phyloP scores from a whole-genome alignment of 2,329 filamentous ascomycete species.

The Exophiala dermatitidis region DNA sequence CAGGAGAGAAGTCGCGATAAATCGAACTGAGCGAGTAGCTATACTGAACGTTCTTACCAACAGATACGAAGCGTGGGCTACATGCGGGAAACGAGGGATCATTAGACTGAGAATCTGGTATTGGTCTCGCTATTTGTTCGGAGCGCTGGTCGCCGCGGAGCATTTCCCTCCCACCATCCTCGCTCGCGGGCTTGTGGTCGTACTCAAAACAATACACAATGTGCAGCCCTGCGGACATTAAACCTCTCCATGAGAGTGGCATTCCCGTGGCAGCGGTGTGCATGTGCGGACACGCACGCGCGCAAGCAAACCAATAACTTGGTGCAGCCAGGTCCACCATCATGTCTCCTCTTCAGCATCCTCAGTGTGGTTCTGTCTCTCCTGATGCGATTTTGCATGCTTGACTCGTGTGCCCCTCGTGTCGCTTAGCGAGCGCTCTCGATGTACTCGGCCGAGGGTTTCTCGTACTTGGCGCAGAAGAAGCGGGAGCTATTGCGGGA shows the following conservation, averaged over 20 bases:
- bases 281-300: background rate
- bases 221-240: too few species aligned
- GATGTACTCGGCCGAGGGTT: conserved; percentile 29
- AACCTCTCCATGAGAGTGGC: too few species aligned
- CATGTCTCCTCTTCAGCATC: background rate
- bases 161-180: background rate
- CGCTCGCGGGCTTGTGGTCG: background rate
- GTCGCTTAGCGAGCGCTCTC: conserved; percentile 16
- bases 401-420: background rate
- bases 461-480: conserved; percentile 50
- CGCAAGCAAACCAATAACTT: background rate
- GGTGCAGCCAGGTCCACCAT: background rate
- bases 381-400: background rate
- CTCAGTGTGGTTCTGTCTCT: background rate
- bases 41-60: too few species aligned
- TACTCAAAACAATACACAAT: background rate
- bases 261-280: background rate
- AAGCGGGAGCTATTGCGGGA: conserved; percentile 68
- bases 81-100: background rate
- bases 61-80: too few species aligned
- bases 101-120: background rate
- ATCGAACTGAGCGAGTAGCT: too few species aligned
- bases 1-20: too few species aligned
- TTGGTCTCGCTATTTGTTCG: background rate
- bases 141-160: background rate